Evolutionary conservation across 768 basidiomycete genomes (phyloP), one percentile per base, ranked within the genome.

Genomic region (Asterophora parasitica): DNA sequence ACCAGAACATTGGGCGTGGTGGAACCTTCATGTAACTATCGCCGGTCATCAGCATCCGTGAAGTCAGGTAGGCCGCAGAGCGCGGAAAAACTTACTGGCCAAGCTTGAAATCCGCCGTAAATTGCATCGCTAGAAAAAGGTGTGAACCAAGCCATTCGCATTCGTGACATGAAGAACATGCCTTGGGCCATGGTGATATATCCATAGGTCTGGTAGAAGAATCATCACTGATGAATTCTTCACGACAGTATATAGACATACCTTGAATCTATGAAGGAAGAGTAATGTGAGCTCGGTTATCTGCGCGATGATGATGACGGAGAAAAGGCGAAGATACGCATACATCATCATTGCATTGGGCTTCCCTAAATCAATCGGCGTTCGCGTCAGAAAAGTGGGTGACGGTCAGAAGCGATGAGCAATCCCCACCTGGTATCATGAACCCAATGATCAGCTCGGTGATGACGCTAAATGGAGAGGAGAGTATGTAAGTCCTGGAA

Each of bases 321-420:
- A 17, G 19, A 12, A 35, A 20, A 46, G 34, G 35, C 10, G 39
- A 38, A 37, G 16, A 20, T 32, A 40, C 32, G 58, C 66, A 42
- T 46, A 85, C 76, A 86, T 78, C 83, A 87, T 84, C 78, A 85
- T 81, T 1, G 85, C 85, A 49, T 86, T 75, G 4, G 88, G 84
- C 50, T 75, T 77, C 7, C 87, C 86, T 54, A 75, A 75, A 17
- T n/a, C n/a, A 76, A 27, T 41, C 27, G 36, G 12, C 1, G 46
- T 66, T 68, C 34, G 34, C 32, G 16, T 42, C 28, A 49, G 36
- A 7, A 13, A 34, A 23, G 23, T 23, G 36, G 23, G n/a, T 20
- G 46, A 46, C 20, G 23, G 48, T 31, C 15, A 47, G 38, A 41
- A 48, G 20, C 2, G 26, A 39, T 20, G 38, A 42, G 36, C 35